Evolutionary conservation across 371 early-diverging fungal genomes (phyloP), one percentile per base, ranked within the genome.

Genomic region (Lichtheimia hyalospora): DNA sequence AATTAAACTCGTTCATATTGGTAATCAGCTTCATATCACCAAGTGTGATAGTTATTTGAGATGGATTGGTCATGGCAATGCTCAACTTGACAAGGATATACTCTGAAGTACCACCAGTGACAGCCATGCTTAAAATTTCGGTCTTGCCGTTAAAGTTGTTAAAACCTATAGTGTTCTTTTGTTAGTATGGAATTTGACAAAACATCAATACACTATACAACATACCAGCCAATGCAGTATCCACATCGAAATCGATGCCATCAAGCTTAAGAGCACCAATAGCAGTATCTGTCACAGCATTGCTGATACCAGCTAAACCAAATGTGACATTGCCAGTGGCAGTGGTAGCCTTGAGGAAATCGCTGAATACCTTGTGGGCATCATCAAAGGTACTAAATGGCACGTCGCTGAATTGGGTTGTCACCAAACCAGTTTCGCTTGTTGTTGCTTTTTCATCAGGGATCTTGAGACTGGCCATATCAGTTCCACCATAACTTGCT

Each of bases 31-130:
- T 43, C 18, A 81, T 72, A 48, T 79, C 60, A 6, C 75, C 76
- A 50, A 76, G 62, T 49, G 71, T 73, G 56, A 81, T 81, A 3
- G 77, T 77, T 57, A 82, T 68, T 13, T 73, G 74, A 28, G 78
- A 77, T 8, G 84, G 84, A 62, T 82, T 84, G 66, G 71, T 71
- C 41, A 84, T 61, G 14, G 67, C 64, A 48, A 78, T 70, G 48
- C 67, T 69, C 52, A 73, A 70, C 49, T 73, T 46, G 49, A 81
- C 78, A 52, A 60, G 53, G 40, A 77, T 61, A 42, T 72, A 78
- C 8, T 78, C 64, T 5, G 73, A 27, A 42, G 71, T 74, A 27
- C 79, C 84, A 10, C 84, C 83, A 28, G 68, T 58, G 40, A 85
- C 65, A 13, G 69, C 60, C 15, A 83, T 66, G 27, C 65, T 66